Evolutionary conservation across 139 green algal species (phyloP).

Genomic region (Coccomyxa sp.): DNA sequence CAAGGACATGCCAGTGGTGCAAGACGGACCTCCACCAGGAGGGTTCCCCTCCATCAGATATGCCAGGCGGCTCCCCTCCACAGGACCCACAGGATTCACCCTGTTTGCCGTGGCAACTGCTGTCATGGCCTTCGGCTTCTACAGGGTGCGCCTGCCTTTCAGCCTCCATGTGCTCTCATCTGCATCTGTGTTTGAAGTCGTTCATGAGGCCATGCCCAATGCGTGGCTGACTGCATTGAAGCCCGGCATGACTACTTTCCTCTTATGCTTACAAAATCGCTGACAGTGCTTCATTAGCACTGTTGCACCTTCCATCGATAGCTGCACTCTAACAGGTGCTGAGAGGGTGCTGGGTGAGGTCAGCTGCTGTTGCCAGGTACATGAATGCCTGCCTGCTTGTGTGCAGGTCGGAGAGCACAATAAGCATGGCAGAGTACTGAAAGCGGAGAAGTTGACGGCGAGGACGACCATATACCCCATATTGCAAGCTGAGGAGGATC

Average conservation of each 20-base stretch:
- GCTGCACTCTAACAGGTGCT: no score
- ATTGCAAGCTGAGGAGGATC: constrained; percentile 78
- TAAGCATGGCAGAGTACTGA: constrained; percentile 28
- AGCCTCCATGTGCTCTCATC: no score
- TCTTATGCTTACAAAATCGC: no score
- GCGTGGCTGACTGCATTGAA: not conserved
- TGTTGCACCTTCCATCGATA: no score
- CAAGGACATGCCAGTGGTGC: constrained; percentile 83
- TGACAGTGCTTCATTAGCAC: no score
- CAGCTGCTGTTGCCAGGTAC: no score
- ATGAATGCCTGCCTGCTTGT: no score
- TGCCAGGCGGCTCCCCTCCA: constrained; percentile 76
- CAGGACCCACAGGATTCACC: constrained; percentile 77
- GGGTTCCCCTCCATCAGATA: constrained; percentile 88
- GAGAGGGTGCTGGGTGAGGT: no score
- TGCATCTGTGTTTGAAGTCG: not conserved
- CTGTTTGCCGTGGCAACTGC: constrained; percentile 73
- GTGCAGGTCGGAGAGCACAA: constrained; percentile 52
- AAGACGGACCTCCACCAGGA: constrained; percentile 85
- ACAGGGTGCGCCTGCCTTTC: constrained; percentile 44
- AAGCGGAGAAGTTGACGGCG: constrained; percentile 43
- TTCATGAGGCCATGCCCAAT: not conserved
- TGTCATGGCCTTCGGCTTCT: constrained; percentile 89
- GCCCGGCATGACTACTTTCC: no score
- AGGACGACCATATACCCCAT: constrained; percentile 53